Evolutionary conservation across 768 basidiomycete species (phyloP).

Genomic region (Agaricus subrufescens): DNA sequence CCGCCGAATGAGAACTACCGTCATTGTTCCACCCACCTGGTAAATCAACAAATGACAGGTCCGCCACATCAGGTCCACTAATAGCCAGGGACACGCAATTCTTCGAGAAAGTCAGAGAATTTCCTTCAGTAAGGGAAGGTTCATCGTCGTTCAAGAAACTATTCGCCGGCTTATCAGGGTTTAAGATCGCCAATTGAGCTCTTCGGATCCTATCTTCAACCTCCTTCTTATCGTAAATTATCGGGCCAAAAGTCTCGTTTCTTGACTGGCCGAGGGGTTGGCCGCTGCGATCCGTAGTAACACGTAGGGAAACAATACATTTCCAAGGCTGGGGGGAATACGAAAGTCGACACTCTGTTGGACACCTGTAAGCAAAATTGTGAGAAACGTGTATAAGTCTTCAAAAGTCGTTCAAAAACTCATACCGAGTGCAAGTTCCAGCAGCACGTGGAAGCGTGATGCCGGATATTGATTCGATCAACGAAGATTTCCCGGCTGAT

Average conservation of each 20-base stretch:
- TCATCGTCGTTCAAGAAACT: slow-evolving; percentile 36
- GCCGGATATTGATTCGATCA: slow-evolving; percentile 75
- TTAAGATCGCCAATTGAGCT: slow-evolving; percentile 63
- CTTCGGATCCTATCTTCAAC: slow-evolving; percentile 67
- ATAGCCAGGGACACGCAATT: slow-evolving; percentile 58
- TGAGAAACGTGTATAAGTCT: background rate
- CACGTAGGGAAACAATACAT: slow-evolving; percentile 45
- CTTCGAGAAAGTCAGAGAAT: slow-evolving; percentile 39
- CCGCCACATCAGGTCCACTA: slow-evolving; percentile 32
- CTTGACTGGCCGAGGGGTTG: slow-evolving; percentile 33
- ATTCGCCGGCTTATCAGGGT: slow-evolving; percentile 34
- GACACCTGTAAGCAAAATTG: slow-evolving; percentile 33
- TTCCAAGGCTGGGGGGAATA: slow-evolving; percentile 38
- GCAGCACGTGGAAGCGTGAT: slow-evolving; percentile 64
- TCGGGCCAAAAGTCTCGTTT: slow-evolving; percentile 38
- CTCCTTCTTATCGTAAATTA: slow-evolving; percentile 43
- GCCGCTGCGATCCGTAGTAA: slow-evolving; percentile 34
- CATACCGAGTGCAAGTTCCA: slow-evolving; percentile 73
- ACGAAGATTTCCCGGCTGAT: slow-evolving; percentile 71
- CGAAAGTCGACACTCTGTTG: slow-evolving; percentile 52
- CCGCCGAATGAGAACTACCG: background rate
- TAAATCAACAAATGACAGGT: slow-evolving; percentile 52
- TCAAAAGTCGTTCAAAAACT: background rate
- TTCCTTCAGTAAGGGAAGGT: slow-evolving; percentile 7
- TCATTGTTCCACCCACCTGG: slow-evolving; percentile 33